Evolutionary conservation across 1,284 basidiomycete species (phyloP).

Genomic region (Ganoderma resinaceum): DNA sequence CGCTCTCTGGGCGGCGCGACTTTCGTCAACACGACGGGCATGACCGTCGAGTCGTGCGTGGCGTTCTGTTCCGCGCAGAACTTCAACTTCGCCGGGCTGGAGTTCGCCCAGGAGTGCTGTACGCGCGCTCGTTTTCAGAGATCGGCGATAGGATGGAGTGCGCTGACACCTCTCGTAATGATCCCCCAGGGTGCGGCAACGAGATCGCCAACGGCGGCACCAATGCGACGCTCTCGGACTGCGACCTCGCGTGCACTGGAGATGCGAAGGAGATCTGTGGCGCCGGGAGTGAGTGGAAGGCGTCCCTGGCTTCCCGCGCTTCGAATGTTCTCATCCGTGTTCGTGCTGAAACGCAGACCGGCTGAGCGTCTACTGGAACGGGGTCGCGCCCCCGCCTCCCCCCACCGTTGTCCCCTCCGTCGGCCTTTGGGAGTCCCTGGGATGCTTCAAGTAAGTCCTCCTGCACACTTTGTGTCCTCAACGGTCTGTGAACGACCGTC

Average conservation of each 20-base stretch:
- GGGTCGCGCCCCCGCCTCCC: slow-evolving; percentile 57
- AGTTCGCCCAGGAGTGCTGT: slow-evolving; percentile 68
- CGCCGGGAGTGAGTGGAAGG: slow-evolving; percentile 42
- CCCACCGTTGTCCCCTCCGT: slow-evolving; percentile 57
- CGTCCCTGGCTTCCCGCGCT: slow-evolving; percentile 4
- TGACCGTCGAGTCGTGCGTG: slow-evolving; percentile 73
- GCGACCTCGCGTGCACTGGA: slow-evolving; percentile 69
- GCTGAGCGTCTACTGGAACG: slow-evolving; percentile 72
- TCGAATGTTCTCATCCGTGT: slow-evolving; percentile 13
- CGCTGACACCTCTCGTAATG: slow-evolving; percentile 12
- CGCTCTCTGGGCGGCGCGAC: slow-evolving; percentile 59
- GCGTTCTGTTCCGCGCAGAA: slow-evolving; percentile 57
- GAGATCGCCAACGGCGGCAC: slow-evolving; percentile 53
- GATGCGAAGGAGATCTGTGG: slow-evolving; percentile 67
- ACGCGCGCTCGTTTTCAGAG: slow-evolving; percentile 35
- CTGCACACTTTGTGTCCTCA: background rate
- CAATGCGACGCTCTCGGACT: slow-evolving; percentile 56
- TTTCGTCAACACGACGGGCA: slow-evolving; percentile 53
- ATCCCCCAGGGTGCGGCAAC: slow-evolving; percentile 65
- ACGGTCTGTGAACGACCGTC: background rate
- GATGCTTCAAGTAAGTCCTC: slow-evolving; percentile 64
- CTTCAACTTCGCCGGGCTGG: slow-evolving; percentile 69
- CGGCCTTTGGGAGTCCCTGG: slow-evolving; percentile 68
- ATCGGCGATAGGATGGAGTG: slow-evolving; percentile 3
- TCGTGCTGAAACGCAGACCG: slow-evolving; percentile 40